Evolutionary conservation across 2,329 filamentous ascomycete species (phyloP).

Genomic region (Zalaria obscura): DNA sequence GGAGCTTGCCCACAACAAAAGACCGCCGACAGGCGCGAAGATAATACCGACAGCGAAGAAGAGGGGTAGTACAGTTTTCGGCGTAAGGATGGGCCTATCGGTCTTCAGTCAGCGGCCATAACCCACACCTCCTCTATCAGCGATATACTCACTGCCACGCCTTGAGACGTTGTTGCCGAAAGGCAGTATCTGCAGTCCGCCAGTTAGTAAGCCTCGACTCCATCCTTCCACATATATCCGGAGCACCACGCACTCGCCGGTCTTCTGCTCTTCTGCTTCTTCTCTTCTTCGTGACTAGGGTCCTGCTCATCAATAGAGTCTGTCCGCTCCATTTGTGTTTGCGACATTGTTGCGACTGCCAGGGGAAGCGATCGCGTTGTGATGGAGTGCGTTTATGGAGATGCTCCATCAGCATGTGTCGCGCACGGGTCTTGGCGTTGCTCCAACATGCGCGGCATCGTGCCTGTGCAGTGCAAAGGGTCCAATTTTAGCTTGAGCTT

Average conservation of each 20-base stretch:
- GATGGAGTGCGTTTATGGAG: too few species aligned
- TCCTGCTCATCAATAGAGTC: conserved; percentile 30
- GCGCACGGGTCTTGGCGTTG: too few species aligned
- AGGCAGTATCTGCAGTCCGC: conserved; percentile 64
- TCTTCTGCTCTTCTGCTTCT: conserved; percentile 80
- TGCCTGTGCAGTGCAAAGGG: too few species aligned
- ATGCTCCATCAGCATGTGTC: too few species aligned
- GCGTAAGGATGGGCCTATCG: conserved; percentile 75
- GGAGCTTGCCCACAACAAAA: conserved; percentile 73
- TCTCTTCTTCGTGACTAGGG: conserved; percentile 34
- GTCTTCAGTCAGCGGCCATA: conserved; percentile 23
- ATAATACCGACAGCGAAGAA: conserved; percentile 86
- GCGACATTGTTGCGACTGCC: conserved; percentile 23
- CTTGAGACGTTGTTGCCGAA: conserved; percentile 90
- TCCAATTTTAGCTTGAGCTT: too few species aligned
- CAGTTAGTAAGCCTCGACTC: conserved; percentile 6
- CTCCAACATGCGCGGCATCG: too few species aligned
- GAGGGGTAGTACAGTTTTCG: conserved; percentile 80
- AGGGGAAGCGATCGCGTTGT: too few species aligned
- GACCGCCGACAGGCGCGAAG: conserved; percentile 82
- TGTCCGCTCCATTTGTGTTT: conserved; percentile 27
- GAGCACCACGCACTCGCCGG: conserved; percentile 57
- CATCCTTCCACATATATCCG: conserved; percentile 4
- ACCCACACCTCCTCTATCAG: not conserved
- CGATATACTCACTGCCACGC: conserved; percentile 79